Base-by-base conservation (phyloP, 352 stramenopile species). In the Pythium rishiriense region DNA sequence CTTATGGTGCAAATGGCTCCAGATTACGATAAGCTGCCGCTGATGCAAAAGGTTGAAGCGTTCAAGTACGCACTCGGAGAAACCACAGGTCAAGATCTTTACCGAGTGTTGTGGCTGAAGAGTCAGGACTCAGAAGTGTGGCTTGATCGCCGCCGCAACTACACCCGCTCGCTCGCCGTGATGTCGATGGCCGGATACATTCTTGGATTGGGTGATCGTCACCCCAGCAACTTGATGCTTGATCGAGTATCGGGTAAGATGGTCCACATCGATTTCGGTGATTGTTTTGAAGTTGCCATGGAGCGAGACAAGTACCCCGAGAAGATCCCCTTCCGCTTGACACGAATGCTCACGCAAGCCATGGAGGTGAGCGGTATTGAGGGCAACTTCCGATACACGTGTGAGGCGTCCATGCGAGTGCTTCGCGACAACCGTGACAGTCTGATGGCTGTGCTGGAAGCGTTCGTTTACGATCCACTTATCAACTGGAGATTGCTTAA, bases 101-200 rank as follows among this genome's bases (percentile, higher is more conserved):
- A 98, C 64, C 97, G 98, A 73, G 97, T 99, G 47, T 75, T 99
- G 47, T 99, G 98, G 98, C 88, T 99, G 25, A 99, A 99, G 78
- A 98, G 89, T 42, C 96, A 97, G 64, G 98, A 99, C 74, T 99
- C 96, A 72, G 98, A 99, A 64, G 92, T 99, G 51, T 99, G 98
- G 98, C 85, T 99, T 8, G 97, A 99, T 53, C 90, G 97, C 14
- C 87, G 98, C 15, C 98, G 96, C 35, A 99, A 98, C 70, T 99
- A 98, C 65, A 99, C 98, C 22, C 87, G 97, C 0, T 98, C 95
- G 55, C 79, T 99, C n/a, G 98, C 98, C 1, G 97, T 99, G 17
- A 99, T 99, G 97, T 99, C 91, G 46, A 99, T 99, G 93, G 98
- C 99, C 25, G 98, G 98, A 11, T 99, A 99, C 70, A 99, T 99